phyloP scores from a whole-genome alignment of 2,329 filamentous ascomycete genomes.

The Talaromyces sp. region DNA sequence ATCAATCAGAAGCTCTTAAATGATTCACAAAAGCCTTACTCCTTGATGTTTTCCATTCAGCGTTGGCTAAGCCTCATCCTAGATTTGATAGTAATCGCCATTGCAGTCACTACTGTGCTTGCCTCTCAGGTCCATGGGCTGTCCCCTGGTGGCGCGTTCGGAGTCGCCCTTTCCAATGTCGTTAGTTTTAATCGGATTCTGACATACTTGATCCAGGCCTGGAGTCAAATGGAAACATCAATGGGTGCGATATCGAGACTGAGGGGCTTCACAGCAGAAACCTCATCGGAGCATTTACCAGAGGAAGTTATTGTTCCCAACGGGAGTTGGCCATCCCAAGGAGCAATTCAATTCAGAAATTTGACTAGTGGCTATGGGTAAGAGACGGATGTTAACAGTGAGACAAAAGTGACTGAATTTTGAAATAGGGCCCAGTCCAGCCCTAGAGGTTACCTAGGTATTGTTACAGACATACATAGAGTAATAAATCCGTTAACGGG shows the following conservation, averaged over 20 bases:
- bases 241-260: slow-evolving; percentile 44
- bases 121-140: slow-evolving; percentile 19
- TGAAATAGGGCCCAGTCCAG: neutral
- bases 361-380: neutral
- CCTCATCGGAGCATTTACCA: neutral
- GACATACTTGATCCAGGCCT: slow-evolving; percentile 41
- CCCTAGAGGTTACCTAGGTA: neutral
- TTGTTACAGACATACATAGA: neutral
- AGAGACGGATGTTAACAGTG: neutral
- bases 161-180: slow-evolving; percentile 45
- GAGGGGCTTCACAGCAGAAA: neutral
- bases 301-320: neutral
- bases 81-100: slow-evolving; percentile 16
- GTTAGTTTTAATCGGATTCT: slow-evolving; percentile 43
- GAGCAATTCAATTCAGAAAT: neutral
- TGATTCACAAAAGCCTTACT: slow-evolving; percentile 20
- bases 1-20: no score
- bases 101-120: slow-evolving; percentile 15
- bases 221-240: slow-evolving; percentile 50
- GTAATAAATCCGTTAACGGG: no score
- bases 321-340: neutral
- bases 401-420: neutral
- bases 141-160: slow-evolving; percentile 38
- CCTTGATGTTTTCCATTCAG: slow-evolving; percentile 21
- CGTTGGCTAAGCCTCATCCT: slow-evolving; percentile 21